Percentiles rank a stretch among this genome's conserved stretches.
These are phyloP conservation scores for Orbilia quercus DNA, from an alignment of 2,329 filamentous ascomycete genomes.

Conservation along the genomic window DNA sequence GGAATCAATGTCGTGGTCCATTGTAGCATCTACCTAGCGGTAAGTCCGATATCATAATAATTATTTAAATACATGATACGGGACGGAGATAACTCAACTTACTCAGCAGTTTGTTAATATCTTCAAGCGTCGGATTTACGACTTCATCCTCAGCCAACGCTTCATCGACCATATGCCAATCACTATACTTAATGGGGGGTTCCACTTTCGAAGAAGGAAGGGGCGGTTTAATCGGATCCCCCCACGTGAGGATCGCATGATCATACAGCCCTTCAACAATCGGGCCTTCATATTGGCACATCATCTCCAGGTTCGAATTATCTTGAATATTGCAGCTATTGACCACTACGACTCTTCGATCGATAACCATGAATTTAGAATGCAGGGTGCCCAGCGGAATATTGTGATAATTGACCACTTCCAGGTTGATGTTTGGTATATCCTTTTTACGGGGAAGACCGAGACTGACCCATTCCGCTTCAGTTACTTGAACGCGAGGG, in stretches of 20 bases:
- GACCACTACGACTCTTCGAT: slow-evolving; percentile 13
- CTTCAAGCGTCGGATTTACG: neutral
- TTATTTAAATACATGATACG: neutral
- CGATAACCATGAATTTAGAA: slow-evolving; percentile 52
- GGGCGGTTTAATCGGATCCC: neutral
- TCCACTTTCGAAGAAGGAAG: neutral
- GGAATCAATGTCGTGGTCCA: neutral
- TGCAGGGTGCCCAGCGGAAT: slow-evolving; percentile 44
- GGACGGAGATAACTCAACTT: neutral
- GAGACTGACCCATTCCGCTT: slow-evolving; percentile 25
- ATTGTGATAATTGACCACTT: slow-evolving; percentile 50
- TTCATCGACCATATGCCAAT: too few species aligned
- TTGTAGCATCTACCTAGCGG: neutral
- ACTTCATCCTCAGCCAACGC: neutral
- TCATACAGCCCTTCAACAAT: slow-evolving; percentile 39
- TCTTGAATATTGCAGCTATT: slow-evolving; percentile 55
- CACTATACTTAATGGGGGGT: too few species aligned
- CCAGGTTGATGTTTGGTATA: slow-evolving; percentile 35
- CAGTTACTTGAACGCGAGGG: slow-evolving; percentile 13
- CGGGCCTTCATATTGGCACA: slow-evolving; percentile 47
- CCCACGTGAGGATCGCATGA: slow-evolving; percentile 37
- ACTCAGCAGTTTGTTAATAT: slow-evolving; percentile 21
- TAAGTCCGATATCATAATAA: neutral
- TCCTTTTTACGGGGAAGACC: slow-evolving; percentile 30
- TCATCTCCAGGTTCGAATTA: slow-evolving; percentile 53